Percentiles rank a stretch among this genome's conserved stretches.
Evolutionary conservation across 2,329 filamentous ascomycete genomes (phyloP).

Genomic region (Hymenotorrendiella dingleyae): DNA sequence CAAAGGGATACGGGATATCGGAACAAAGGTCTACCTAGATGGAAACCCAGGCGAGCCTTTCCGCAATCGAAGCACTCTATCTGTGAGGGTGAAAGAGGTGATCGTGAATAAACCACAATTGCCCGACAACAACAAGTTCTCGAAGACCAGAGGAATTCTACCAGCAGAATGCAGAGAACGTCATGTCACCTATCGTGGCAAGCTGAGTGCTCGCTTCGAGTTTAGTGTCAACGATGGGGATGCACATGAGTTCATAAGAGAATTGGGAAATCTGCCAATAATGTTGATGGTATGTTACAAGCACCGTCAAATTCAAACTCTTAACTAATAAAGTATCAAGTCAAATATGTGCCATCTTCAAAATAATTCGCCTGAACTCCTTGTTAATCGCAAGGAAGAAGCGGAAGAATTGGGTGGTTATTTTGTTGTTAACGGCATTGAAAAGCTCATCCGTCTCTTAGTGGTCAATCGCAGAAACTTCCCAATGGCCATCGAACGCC

Average conservation of each 20-base stretch:
- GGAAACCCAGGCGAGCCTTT: slow-evolving; percentile 60
- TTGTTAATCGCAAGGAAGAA: slow-evolving; percentile 88
- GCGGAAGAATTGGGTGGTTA: slow-evolving; percentile 95
- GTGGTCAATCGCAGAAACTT: slow-evolving; percentile 89
- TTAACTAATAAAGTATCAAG: slow-evolving; percentile 35
- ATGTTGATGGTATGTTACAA: slow-evolving; percentile 71
- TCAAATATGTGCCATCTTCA: slow-evolving; percentile 89
- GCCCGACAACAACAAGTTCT: slow-evolving; percentile 77
- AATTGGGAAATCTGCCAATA: slow-evolving; percentile 83
- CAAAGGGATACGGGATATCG: slow-evolving; percentile 80
- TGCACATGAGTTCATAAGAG: slow-evolving; percentile 73
- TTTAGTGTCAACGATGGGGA: slow-evolving; percentile 84
- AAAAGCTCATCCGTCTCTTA: slow-evolving; percentile 91
- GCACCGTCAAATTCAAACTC: no score
- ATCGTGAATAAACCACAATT: slow-evolving; percentile 77
- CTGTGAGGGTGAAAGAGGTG: slow-evolving; percentile 73
- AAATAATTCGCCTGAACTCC: slow-evolving; percentile 71
- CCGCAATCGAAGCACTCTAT: slow-evolving; percentile 65
- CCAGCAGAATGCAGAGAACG: slow-evolving; percentile 93
- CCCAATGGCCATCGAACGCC: slow-evolving; percentile 87
- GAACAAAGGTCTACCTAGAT: slow-evolving; percentile 80
- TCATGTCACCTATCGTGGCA: slow-evolving; percentile 85
- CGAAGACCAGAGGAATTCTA: slow-evolving; percentile 76
- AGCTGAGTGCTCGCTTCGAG: slow-evolving; percentile 75
- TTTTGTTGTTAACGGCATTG: slow-evolving; percentile 95